Evolutionary conservation across 257 asterid species (phyloP).

Genomic region (Primulina huaijiensis): DNA sequence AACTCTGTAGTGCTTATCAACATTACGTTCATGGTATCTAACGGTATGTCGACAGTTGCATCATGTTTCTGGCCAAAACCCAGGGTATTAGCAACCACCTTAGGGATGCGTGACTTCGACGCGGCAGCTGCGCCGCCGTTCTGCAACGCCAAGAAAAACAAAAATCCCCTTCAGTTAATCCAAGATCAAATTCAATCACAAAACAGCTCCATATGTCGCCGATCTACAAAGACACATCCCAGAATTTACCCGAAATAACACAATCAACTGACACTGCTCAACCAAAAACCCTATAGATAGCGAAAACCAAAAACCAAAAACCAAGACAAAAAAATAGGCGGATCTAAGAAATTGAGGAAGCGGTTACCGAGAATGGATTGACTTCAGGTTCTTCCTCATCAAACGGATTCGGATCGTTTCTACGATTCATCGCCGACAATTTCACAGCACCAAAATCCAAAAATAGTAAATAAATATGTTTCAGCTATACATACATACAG

Average conservation of each 20-base stretch:
- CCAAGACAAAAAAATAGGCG: slow-evolving; percentile 32
- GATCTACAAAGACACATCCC: neutral
- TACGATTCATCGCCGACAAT: slow-evolving; percentile 57
- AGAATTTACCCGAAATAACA: neutral
- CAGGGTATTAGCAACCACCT: slow-evolving; percentile 72
- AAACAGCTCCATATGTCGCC: neutral
- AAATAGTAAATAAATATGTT: neutral
- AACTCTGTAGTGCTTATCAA: neutral
- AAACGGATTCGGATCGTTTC: slow-evolving; percentile 91
- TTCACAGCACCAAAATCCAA: slow-evolving; percentile 18
- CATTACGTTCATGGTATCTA: slow-evolving; percentile 73
- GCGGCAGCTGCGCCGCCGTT: slow-evolving; percentile 53
- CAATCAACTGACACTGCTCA: neutral
- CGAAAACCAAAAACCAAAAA: slow-evolving; percentile 2
- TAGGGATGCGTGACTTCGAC: slow-evolving; percentile 76
- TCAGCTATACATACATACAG: neutral
- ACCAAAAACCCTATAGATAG: neutral
- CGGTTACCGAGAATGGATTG: slow-evolving; percentile 96
- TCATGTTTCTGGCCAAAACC: slow-evolving; percentile 96
- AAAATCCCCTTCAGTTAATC: neutral
- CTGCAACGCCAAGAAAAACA: slow-evolving; percentile 41
- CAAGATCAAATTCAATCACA: neutral
- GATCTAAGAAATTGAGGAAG: slow-evolving; percentile 35
- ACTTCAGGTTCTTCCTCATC: slow-evolving; percentile 93
- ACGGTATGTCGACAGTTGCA: slow-evolving; percentile 92